A percentile compares a stretch with the other conserved stretches of the same genome.
Evolutionary conservation across 1,284 basidiomycete genomes (phyloP).

Genomic region (Papiliotrema terrestris): DNA sequence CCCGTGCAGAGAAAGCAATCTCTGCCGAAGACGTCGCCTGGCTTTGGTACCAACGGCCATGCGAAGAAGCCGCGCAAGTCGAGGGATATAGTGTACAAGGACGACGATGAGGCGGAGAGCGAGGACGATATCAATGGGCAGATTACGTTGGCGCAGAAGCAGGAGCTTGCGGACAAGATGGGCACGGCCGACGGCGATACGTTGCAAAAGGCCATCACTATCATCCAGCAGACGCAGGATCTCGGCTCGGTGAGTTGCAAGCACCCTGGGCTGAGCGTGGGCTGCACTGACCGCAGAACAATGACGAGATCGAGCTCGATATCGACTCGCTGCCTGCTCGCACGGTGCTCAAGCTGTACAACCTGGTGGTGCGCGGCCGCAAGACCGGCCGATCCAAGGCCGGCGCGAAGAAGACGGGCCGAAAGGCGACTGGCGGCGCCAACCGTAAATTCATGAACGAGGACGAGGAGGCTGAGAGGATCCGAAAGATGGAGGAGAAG

Average conservation of each 20-base stretch:
- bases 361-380: conserved; percentile 73
- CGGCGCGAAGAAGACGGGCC: conserved; percentile 49
- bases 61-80: conserved; percentile 39
- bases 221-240: conserved; percentile 85
- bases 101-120: conserved; percentile 48
- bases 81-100: conserved; percentile 38
- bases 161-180: conserved; percentile 90
- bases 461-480: conserved; percentile 61
- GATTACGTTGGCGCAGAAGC: conserved; percentile 89
- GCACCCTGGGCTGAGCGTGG: not conserved
- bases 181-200: conserved; percentile 69
- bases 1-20: conserved; percentile 36
- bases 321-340: conserved; percentile 80
- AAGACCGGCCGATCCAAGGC: conserved; percentile 23
- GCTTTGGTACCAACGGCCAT: conserved; percentile 31
- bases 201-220: conserved; percentile 78
- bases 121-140: conserved; percentile 22
- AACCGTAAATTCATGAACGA: conserved; percentile 68
- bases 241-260: conserved; percentile 72
- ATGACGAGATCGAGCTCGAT: conserved; percentile 88
- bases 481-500: conserved; percentile 72
- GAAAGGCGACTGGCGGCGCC: conserved; percentile 78
- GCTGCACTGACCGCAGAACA: not conserved
- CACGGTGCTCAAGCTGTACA: conserved; percentile 86
- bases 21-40: conserved; percentile 32